These are phyloP conservation scores for Trifolium pratense DNA, from an alignment of 306 rosid species.

Conservation along the genomic window DNA sequence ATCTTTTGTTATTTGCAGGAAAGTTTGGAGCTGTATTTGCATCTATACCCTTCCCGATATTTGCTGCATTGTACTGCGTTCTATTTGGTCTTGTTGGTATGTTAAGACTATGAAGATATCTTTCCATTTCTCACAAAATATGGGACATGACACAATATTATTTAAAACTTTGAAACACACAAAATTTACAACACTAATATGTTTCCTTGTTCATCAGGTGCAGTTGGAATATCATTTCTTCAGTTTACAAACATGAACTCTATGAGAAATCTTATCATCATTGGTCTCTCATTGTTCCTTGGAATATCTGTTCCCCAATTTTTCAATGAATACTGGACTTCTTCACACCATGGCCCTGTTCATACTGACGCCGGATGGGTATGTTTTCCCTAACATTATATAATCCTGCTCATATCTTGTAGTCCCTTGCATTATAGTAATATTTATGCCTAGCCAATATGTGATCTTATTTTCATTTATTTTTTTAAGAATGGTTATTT, in stretches of 20 bases:
- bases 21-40: conserved; percentile 99
- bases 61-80: conserved; percentile 82
- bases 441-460: not conserved
- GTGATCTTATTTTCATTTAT: not conserved
- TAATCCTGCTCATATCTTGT: not conserved
- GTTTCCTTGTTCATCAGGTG: conserved; percentile 60
- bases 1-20: conserved; percentile 51
- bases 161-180: not conserved
- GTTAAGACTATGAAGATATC: conserved; percentile 18
- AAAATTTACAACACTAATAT: conserved; percentile 5
- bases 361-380: conserved; percentile 92
- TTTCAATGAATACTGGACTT: conserved; percentile 70
- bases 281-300: conserved; percentile 83
- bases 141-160: not conserved
- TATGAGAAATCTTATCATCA: conserved; percentile 93
- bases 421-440: not conserved
- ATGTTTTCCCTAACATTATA: conserved; percentile 35
- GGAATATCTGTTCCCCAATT: conserved; percentile 91
- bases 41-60: conserved; percentile 90
- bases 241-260: conserved; percentile 97
- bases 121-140: not conserved
- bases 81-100: conserved; percentile 93
- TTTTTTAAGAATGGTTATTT: not conserved
- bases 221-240: conserved; percentile 92
- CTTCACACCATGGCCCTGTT: conserved; percentile 71